Evolutionary conservation across 495 filamentous ascomycete genomes (phyloP).

Genomic region (Xylaria palmicola): DNA sequence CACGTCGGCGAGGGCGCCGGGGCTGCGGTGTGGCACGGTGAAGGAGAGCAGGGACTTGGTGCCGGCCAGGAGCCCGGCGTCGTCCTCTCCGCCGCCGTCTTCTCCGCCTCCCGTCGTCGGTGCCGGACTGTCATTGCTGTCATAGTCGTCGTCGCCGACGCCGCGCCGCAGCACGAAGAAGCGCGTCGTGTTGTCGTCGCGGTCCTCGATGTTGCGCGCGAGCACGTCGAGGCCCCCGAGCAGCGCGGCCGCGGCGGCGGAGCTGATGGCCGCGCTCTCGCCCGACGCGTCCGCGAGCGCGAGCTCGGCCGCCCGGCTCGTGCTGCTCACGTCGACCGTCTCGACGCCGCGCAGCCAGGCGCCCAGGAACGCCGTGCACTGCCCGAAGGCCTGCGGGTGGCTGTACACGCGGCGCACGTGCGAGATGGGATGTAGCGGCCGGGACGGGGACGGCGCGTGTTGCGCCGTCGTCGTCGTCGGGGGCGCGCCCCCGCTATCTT

Average conservation of each 20-base stretch:
- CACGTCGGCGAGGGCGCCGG: slow-evolving; percentile 79
- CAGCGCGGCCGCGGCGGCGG: slow-evolving; percentile 65
- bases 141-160: slow-evolving; percentile 3
- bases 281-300: slow-evolving; percentile 59
- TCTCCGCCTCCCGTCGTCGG: slow-evolving; percentile 11
- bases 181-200: slow-evolving; percentile 78
- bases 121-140: no score
- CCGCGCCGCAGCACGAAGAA: slow-evolving; percentile 74
- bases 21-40: slow-evolving; percentile 70
- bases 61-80: slow-evolving; percentile 22
- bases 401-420: slow-evolving; percentile 70
- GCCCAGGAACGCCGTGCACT: slow-evolving; percentile 76
- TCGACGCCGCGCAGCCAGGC: slow-evolving; percentile 66
- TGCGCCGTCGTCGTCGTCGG: not conserved
- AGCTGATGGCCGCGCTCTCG: slow-evolving; percentile 73
- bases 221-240: slow-evolving; percentile 68
- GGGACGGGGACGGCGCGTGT: slow-evolving; percentile 19
- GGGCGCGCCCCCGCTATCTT: slow-evolving; percentile 8
- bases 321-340: slow-evolving; percentile 81
- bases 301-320: slow-evolving; percentile 76
- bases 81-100: slow-evolving; percentile 13
- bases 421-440: slow-evolving; percentile 39
- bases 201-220: slow-evolving; percentile 76
- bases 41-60: slow-evolving; percentile 80
- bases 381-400: slow-evolving; percentile 92